These are phyloP conservation scores for Rhizophora mangle DNA, from an alignment of 345 rosid species.

Conservation along the genomic window DNA sequence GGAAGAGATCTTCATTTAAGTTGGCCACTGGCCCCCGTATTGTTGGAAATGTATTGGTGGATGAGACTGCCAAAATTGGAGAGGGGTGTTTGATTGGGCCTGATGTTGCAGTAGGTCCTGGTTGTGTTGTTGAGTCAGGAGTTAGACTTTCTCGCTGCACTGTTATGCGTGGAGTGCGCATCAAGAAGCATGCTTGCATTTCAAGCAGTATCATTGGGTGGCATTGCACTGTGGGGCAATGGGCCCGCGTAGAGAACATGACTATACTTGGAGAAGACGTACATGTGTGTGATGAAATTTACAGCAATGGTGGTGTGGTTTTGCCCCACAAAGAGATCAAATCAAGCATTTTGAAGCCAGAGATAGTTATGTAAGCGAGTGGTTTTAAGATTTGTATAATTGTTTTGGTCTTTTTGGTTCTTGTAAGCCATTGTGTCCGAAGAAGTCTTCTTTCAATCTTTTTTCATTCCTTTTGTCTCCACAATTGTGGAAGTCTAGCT, in stretches of 20 bases:
- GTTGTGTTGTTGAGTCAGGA: constrained; percentile 83
- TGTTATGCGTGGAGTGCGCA: constrained; percentile 83
- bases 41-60: constrained; percentile 76
- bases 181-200: constrained; percentile 87
- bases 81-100: constrained; percentile 97
- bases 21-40: constrained; percentile 55
- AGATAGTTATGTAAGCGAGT: constrained; percentile 71
- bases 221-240: constrained; percentile 87
- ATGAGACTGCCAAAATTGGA: constrained; percentile 74
- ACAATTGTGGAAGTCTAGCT: no score
- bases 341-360: constrained; percentile 88
- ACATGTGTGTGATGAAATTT: constrained; percentile 84
- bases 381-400: no score
- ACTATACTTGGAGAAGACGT: constrained; percentile 94
- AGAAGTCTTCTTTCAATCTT: no score
- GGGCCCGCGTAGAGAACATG: constrained; percentile 94
- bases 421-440: no score
- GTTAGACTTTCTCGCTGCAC: constrained; percentile 88
- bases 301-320: constrained; percentile 88
- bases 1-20: constrained; percentile 58
- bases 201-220: constrained; percentile 90
- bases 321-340: constrained; percentile 91
- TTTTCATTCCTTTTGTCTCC: no score
- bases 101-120: constrained; percentile 85
- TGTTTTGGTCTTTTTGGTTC: no score